phyloP scores from a whole-genome alignment of 106 monocot species.

The Dactylorhiza incarnata region DNA sequence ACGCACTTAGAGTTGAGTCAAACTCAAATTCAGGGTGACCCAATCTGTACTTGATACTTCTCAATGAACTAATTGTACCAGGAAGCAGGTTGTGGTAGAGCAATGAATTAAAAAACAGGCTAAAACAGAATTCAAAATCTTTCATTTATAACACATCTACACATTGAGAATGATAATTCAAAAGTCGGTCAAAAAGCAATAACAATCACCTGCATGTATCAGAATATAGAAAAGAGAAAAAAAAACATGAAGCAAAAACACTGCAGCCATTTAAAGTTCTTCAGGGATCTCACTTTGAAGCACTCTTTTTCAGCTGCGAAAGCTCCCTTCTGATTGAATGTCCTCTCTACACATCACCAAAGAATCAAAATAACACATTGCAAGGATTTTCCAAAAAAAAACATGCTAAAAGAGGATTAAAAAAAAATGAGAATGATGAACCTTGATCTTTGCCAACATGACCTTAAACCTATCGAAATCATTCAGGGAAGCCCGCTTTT shows the following conservation, averaged over 20 bases:
- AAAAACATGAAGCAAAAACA: background rate
- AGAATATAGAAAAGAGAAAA: background rate
- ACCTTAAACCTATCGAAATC: conserved; percentile 86
- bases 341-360: conserved; percentile 21
- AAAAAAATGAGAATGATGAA: background rate
- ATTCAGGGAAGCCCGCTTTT: conserved; percentile 68
- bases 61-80: no score
- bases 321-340: conserved; percentile 33
- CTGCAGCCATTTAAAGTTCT: no score
- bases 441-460: conserved; percentile 86
- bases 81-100: no score
- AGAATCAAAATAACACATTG: background rate
- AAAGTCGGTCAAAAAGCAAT: no score
- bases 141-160: no score
- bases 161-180: no score
- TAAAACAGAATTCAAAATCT: no score
- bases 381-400: background rate
- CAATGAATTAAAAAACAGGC: no score
- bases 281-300: background rate
- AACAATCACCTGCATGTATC: no score
- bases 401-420: background rate
- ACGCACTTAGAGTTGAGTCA: no score
- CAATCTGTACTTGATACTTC: no score
- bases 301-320: conserved; percentile 36
- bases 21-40: no score